Conservation (phyloP, 306 rosid species). For the Gillenia trifoliata region DNA sequence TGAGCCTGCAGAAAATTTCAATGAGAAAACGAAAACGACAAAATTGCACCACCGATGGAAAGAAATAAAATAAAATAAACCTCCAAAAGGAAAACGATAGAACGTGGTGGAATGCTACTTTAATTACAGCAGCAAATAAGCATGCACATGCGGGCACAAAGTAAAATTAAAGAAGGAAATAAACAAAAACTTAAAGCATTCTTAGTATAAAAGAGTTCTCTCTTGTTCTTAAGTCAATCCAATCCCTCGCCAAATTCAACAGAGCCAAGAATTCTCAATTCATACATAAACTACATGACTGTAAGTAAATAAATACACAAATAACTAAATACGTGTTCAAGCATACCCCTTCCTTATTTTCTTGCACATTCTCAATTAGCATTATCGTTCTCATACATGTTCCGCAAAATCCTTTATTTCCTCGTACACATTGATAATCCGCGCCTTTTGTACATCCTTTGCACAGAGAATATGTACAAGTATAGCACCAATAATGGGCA, state of each 20-base stretch:
- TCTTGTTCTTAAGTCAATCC: not conserved
- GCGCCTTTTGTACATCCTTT: slow-evolving; percentile 74
- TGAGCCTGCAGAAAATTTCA: slow-evolving; percentile 34
- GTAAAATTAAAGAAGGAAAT: not conserved
- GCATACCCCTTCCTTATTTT: slow-evolving; percentile 67
- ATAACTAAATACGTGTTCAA: slow-evolving; percentile 10
- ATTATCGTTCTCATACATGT: slow-evolving; percentile 85
- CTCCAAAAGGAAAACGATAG: not conserved
- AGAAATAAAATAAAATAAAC: not conserved
- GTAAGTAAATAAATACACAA: not conserved
- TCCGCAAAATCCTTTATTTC: slow-evolving; percentile 82
- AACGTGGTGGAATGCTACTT: not conserved
- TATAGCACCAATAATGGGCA: slow-evolving; percentile 88
- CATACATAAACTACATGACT: not conserved
- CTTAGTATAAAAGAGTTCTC: not conserved
- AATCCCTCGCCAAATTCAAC: slow-evolving; percentile 1
- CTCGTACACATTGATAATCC: slow-evolving; percentile 79
- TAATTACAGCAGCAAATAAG: slow-evolving; percentile 13
- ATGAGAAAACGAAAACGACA: not conserved
- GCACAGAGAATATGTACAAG: slow-evolving; percentile 88
- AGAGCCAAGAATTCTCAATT: not conserved
- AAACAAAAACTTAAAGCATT: not conserved
- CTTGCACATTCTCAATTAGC: slow-evolving; percentile 72
- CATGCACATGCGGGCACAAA: slow-evolving; percentile 2
- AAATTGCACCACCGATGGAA: not conserved